These are phyloP conservation scores for Fusarium nisikadoi DNA, from an alignment of 2,329 filamentous ascomycete genomes.

Conservation along the genomic window DNA sequence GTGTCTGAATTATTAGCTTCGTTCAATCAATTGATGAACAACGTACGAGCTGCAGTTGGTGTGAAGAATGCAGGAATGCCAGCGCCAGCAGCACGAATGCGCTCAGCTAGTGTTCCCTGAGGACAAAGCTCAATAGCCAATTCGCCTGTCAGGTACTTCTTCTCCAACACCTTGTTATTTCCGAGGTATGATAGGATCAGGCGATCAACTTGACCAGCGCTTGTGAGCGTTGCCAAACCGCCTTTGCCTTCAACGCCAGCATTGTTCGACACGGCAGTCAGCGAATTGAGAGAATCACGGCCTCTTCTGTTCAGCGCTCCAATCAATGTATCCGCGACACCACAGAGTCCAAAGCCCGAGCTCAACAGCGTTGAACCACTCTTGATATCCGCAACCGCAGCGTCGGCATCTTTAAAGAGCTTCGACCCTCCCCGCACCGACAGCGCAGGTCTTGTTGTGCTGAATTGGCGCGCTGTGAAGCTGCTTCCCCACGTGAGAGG, in stretches of 20 bases:
- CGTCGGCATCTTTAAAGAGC: slow-evolving; percentile 67
- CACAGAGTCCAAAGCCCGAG: slow-evolving; percentile 85
- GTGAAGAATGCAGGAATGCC: slow-evolving; percentile 87
- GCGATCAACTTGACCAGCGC: slow-evolving; percentile 75
- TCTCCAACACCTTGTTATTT: slow-evolving; percentile 80
- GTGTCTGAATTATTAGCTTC: slow-evolving; percentile 58
- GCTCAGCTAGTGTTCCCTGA: slow-evolving; percentile 78
- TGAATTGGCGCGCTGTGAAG: slow-evolving; percentile 37
- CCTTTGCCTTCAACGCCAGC: slow-evolving; percentile 75
- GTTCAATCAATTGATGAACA: accelerated
- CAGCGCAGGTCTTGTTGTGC: slow-evolving; percentile 26
- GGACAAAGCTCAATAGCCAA: slow-evolving; percentile 81
- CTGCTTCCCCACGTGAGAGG: slow-evolving; percentile 37
- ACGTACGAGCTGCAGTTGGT: slow-evolving; percentile 74
- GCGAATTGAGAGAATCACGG: slow-evolving; percentile 68
- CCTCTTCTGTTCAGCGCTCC: slow-evolving; percentile 71
- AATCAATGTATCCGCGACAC: slow-evolving; percentile 80
- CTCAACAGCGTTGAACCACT: slow-evolving; percentile 78
- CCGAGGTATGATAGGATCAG: slow-evolving; percentile 82
- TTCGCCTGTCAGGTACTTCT: slow-evolving; percentile 78
- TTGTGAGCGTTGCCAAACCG: slow-evolving; percentile 75
- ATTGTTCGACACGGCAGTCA: slow-evolving; percentile 85
- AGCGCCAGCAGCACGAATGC: slow-evolving; percentile 76
- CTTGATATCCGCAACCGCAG: slow-evolving; percentile 75
- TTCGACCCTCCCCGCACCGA: slow-evolving; percentile 52